Percentiles rank a stretch among this genome's conserved stretches.
These are phyloP conservation scores for Ophiostoma piceae DNA, from an alignment of 2,329 filamentous ascomycete genomes.

Conservation along the genomic window DNA sequence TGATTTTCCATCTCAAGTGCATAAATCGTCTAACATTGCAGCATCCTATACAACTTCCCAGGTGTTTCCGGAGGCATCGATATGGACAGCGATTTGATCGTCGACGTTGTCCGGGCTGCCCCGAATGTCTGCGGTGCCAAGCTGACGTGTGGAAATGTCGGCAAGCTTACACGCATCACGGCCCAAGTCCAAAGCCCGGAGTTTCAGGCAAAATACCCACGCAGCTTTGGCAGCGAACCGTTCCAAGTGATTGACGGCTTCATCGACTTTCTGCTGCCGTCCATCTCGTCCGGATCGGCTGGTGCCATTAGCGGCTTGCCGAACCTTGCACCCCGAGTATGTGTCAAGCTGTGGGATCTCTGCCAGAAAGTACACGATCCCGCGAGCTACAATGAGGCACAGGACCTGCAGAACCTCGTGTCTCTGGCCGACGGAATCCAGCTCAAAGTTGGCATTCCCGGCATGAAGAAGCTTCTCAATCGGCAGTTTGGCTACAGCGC, in stretches of 20 bases:
- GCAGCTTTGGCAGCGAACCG: constrained; percentile 9
- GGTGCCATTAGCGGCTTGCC: constrained; percentile 25
- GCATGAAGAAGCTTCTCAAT: constrained; percentile 29
- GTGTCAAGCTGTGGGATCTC: constrained; percentile 26
- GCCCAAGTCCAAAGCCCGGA: constrained; percentile 21
- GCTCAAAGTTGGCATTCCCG: constrained; percentile 28
- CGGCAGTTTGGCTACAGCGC: constrained; percentile 27
- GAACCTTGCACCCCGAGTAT: constrained; percentile 24
- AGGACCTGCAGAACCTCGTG: constrained; percentile 27
- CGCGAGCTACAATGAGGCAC: constrained; percentile 22
- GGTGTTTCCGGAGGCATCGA: constrained; percentile 28
- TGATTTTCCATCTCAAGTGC: not conserved
- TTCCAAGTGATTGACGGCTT: constrained; percentile 31
- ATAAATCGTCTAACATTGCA: not conserved
- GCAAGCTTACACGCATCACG: constrained; percentile 28
- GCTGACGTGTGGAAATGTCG: constrained; percentile 29
- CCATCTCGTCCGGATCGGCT: constrained; percentile 26
- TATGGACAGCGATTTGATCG: constrained; percentile 29
- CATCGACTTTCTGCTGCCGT: constrained; percentile 32
- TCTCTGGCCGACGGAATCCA: constrained; percentile 28
- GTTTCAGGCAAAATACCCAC: constrained; percentile 20
- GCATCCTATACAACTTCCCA: constrained; percentile 31
- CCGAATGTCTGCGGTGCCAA: constrained; percentile 30
- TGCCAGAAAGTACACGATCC: constrained; percentile 19
- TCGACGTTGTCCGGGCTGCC: constrained; percentile 26